Percentiles rank a stretch among this genome's conserved stretches.
Conservation (phyloP, 345 rosid species). For the Brassica incana region DNA sequence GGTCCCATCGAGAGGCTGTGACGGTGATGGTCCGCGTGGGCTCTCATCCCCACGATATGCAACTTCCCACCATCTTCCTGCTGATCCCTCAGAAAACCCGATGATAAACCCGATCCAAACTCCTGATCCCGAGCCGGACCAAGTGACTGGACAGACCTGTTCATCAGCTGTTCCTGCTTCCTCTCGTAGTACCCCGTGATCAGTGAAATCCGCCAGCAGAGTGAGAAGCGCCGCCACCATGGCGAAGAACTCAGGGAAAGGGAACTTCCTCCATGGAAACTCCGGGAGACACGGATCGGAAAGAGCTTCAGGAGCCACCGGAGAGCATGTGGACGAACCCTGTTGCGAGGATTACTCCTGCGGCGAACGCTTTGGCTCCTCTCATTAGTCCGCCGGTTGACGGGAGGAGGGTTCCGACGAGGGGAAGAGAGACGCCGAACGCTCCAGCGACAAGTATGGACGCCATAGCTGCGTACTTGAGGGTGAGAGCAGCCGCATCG, state of each 20-base stretch:
- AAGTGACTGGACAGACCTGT: constrained; percentile 44
- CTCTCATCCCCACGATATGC: constrained; percentile 93
- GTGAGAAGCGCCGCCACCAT: constrained; percentile 78
- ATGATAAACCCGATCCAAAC: constrained; percentile 26
- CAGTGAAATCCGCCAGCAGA: constrained; percentile 74
- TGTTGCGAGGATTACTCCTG: constrained; percentile 92
- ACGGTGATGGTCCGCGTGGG: constrained; percentile 85
- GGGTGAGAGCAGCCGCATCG: constrained; percentile 54
- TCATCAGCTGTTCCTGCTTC: constrained; percentile 56
- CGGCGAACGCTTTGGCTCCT: constrained; percentile 86
- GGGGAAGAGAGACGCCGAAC: constrained; percentile 66
- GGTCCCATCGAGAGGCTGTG: constrained; percentile 68
- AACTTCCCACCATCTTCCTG: constrained; percentile 71
- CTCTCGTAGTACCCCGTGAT: constrained; percentile 89
- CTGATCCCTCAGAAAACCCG: constrained; percentile 44
- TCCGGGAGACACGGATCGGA: constrained; percentile 68
- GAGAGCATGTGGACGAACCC: constrained; percentile 96
- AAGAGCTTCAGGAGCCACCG: constrained; percentile 60
- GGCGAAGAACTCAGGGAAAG: constrained; percentile 82
- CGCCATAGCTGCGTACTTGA: constrained; percentile 71
- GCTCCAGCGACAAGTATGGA: constrained; percentile 71
- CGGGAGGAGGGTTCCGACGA: constrained; percentile 64
- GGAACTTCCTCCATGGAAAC: constrained; percentile 77
- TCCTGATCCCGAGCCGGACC: constrained; percentile 34
- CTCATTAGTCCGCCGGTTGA: constrained; percentile 70